Base-by-base conservation (phyloP, 2,329 filamentous ascomycete species). In the Ophiocordyceps camponoti-leonardi region DNA sequence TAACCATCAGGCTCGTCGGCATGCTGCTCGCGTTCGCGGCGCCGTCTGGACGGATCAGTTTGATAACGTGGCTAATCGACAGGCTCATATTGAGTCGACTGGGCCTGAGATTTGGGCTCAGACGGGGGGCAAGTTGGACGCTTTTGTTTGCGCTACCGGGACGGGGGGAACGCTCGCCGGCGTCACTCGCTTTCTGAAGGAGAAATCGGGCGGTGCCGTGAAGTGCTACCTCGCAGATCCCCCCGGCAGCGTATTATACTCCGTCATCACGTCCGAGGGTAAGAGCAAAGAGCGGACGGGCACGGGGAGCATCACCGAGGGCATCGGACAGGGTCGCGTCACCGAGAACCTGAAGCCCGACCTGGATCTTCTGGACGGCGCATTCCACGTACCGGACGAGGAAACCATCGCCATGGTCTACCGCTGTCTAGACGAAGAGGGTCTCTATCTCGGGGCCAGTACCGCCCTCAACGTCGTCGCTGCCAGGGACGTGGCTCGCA, bases 1-100 rank as follows among this genome's bases (percentile, higher is more conserved):
- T 73, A 98, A 98, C 67, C 90, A 96, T 67, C 90, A 94, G 69
- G 92, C 92, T 5, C 75, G 75, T 48, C 72, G 90, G 40, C 90
- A 96, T 64, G 92, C 92, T n/a, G 87, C 92, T 61, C 63, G 71
- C 3, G 66, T 93, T 43, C 81, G 86, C 16, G 92, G 92, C 56
- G 87, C 90, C 10, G 88, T 96, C 14, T 98, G 92, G 92, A 98
- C 92, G 41, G 93, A 98, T 66, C 92, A 98, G 67, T 98, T 98
- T 66, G 92, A 98, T 63, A 98, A 98, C 68, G 79, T 74, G 45
- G 92, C 92, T 45, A 98, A 98, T 66, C 76, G 92, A 45, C 80
- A 84, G 57, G 92, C 92, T 43, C 92, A 98, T 61, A 82, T 96
- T 54, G 90, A 95, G 69, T 96, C 90, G 2, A 98, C 92, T 0